Conservation (phyloP, 164 flowering plant genomes). For the Amborella trichopoda region DNA sequence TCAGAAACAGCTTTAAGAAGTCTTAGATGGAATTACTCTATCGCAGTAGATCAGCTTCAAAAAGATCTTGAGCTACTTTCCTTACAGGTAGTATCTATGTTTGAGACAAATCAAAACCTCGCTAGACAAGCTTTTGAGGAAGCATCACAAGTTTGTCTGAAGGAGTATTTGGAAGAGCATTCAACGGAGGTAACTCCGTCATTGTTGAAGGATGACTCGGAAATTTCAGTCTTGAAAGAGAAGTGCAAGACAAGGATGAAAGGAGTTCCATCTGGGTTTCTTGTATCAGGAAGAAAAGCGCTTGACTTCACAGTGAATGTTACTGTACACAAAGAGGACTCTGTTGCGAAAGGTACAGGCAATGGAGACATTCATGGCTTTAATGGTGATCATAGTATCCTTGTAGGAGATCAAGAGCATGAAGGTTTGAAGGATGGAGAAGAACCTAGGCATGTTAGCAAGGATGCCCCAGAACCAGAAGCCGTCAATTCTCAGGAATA, state of each 20-base stretch:
- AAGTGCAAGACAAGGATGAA: slow-evolving; percentile 2
- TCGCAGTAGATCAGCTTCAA: slow-evolving; percentile 74
- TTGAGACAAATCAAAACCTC: slow-evolving; percentile 81
- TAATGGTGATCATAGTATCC: no score
- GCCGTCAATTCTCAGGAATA: slow-evolving; percentile 13
- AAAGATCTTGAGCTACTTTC: slow-evolving; percentile 90
- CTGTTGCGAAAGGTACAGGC: no score
- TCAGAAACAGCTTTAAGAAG: slow-evolving; percentile 79
- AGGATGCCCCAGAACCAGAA: no score
- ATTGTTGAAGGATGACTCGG: slow-evolving; percentile 6
- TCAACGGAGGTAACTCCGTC: slow-evolving; percentile 9
- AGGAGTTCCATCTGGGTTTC: neutral
- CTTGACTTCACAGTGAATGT: no score
- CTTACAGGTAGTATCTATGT: slow-evolving; percentile 85
- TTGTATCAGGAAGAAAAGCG: slow-evolving; percentile 2
- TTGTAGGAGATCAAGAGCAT: no score
- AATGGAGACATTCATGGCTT: no score
- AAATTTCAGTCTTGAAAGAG: slow-evolving; percentile 4
- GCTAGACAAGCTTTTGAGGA: slow-evolving; percentile 56
- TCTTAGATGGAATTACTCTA: slow-evolving; percentile 76
- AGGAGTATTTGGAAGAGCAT: slow-evolving; percentile 14
- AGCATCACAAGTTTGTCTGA: slow-evolving; percentile 22
- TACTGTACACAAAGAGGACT: no score
- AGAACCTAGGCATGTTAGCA: no score
- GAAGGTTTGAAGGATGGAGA: no score